A percentile compares a stretch with the other conserved stretches of the same genome.
phyloP scores from a whole-genome alignment of 306 rosid species.

The Prunus kanzakura region DNA sequence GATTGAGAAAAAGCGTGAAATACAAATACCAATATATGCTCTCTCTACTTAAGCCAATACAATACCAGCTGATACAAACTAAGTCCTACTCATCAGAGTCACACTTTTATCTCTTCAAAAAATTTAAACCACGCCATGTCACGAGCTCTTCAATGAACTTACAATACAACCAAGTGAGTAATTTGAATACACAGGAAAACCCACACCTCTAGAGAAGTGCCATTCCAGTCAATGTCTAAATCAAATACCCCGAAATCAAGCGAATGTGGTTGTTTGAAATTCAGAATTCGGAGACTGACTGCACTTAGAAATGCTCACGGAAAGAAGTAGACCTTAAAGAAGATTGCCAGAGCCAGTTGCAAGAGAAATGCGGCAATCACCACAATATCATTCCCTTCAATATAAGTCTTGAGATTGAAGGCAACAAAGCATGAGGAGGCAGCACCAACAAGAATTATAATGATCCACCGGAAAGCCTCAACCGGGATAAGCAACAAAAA shows the following conservation, averaged over 20 bases:
- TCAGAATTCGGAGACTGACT: constrained; percentile 9
- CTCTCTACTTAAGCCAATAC: neutral
- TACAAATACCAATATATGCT: neutral
- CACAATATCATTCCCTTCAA: constrained; percentile 49
- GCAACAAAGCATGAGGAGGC: constrained; percentile 89
- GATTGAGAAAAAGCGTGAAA: neutral
- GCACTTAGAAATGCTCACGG: constrained; percentile 41
- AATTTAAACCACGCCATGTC: neutral
- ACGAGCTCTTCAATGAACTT: constrained; percentile 1
- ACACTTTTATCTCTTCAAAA: neutral
- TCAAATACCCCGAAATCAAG: constrained; percentile 8
- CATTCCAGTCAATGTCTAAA: neutral
- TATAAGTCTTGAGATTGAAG: constrained; percentile 61
- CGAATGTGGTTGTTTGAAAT: constrained; percentile 9
- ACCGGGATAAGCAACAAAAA: constrained; percentile 81
- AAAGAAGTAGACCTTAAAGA: constrained; percentile 97
- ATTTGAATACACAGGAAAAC: constrained; percentile 13
- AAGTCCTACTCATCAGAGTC: neutral
- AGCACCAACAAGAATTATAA: constrained; percentile 58
- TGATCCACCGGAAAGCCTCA: constrained; percentile 80
- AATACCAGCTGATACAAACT: neutral
- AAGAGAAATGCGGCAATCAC: constrained; percentile 69
- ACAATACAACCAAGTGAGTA: constrained; percentile 8
- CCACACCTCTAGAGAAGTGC: neutral
- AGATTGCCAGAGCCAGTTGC: constrained; percentile 87